Conservation (phyloP, 495 filamentous ascomycete species). For the Aspergillus sclerotiicarbonarius region DNA sequence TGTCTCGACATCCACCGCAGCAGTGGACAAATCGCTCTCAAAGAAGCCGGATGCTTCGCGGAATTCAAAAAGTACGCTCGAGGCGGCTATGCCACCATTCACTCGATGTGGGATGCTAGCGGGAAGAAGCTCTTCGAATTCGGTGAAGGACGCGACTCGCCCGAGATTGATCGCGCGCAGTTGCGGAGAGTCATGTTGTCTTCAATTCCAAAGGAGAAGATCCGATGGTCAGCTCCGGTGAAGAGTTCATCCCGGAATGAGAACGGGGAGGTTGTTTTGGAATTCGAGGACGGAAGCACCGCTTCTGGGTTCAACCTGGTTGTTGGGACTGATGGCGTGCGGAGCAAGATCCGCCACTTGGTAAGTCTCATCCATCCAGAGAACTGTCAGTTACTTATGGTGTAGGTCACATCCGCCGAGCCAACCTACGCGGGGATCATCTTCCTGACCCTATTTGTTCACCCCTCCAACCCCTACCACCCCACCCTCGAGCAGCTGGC, state of each 20-base stretch:
- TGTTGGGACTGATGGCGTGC: background rate
- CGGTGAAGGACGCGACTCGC: background rate
- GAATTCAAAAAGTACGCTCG: background rate
- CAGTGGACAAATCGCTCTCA: background rate
- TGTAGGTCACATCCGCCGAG: background rate
- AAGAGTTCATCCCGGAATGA: background rate
- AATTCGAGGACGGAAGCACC: background rate
- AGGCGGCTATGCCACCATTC: background rate
- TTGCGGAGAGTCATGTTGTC: background rate
- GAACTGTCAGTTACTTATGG: background rate
- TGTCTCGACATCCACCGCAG: background rate
- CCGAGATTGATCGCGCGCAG: background rate
- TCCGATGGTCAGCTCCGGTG: background rate
- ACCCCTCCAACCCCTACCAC: background rate
- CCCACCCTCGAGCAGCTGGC: background rate
- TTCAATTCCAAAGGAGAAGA: background rate
- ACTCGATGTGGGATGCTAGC: background rate
- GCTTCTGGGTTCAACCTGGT: background rate
- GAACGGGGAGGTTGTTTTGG: background rate
- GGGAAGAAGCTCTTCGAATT: background rate
- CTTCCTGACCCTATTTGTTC: background rate
- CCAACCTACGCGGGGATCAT: background rate
- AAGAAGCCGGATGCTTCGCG: background rate
- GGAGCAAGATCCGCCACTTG: background rate
- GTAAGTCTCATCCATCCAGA: no score